phyloP scores from a whole-genome alignment of 83 land plant species.

The Isoetes engelmannii region DNA sequence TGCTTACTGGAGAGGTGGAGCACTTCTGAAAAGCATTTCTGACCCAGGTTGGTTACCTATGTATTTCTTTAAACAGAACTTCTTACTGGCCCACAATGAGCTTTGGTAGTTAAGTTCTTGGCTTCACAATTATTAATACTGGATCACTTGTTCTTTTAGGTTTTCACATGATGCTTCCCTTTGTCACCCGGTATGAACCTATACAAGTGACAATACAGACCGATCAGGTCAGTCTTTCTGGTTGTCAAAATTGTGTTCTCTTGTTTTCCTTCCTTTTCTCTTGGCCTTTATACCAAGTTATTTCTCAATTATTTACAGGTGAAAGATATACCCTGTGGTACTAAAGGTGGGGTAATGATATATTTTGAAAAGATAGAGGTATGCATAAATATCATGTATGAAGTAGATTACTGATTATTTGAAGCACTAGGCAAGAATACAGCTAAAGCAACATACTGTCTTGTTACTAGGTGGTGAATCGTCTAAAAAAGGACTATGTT shows the following conservation, averaged over 20 bases:
- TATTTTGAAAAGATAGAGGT: slow-evolving; percentile 90
- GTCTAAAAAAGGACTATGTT: slow-evolving; percentile 74
- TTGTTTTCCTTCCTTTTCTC: not conserved
- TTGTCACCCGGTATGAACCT: slow-evolving; percentile 67
- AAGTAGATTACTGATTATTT: not conserved
- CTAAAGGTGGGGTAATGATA: slow-evolving; percentile 96
- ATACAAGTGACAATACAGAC: slow-evolving; percentile 94
- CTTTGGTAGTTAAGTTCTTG: no score
- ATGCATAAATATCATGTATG: not conserved
- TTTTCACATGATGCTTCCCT: slow-evolving; percentile 76
- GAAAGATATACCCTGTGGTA: slow-evolving; percentile 89
- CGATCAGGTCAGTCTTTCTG: slow-evolving; percentile 47
- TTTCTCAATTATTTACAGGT: slow-evolving; percentile 43
- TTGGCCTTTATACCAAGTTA: not conserved
- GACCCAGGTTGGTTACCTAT: slow-evolving; percentile 52
- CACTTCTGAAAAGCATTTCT: slow-evolving; percentile 66
- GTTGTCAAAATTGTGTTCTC: not conserved
- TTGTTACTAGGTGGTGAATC: slow-evolving; percentile 75
- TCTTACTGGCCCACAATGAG: no score
- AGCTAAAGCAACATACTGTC: not conserved
- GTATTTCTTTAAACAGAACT: no score
- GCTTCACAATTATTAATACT: no score
- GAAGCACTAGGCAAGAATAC: not conserved
- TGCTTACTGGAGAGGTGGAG: slow-evolving; percentile 92
- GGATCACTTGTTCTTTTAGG: slow-evolving; percentile 32